Base-by-base conservation (phyloP, 495 filamentous ascomycete species). In the Annulohypoxylon maeteangense region DNA sequence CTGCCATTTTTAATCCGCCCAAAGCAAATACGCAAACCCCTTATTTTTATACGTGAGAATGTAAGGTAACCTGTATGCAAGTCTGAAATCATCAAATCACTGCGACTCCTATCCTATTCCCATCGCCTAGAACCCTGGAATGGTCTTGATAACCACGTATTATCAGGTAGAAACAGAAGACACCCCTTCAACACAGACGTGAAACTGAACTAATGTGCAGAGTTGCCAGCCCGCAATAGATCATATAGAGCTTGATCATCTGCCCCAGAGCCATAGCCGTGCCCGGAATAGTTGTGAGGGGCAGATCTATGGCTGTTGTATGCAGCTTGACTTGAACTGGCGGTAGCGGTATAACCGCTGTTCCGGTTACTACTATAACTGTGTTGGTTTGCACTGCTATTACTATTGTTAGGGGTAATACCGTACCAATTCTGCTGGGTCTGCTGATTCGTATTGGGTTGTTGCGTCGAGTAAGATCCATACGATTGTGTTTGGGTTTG, bases 181-280 rank as follows among this genome's bases (percentile, higher is more conserved):
- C 10, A 3, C n/a, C n/a, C 16, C 4, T 4, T 27, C 23, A 14
- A 1, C 4, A 12, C 22, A 48, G 45, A 11, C 45, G 18, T 1
- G 45, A 22, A n/a, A 38, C 1, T 16, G 31, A 12, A 27, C 14
- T 72, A 76, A 31, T 78, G 73, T 7, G 69, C 58, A 22, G 75
- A 64, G 40, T 64, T 63, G 42, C 45, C 50, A n/a, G 62, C 64
- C 51, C 74, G 59, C 2, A 76, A 36, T 4, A 76, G 59, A 29
- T 76, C 73, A 34, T 74, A 76, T n/a, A 76, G 51, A 22, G 67
- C 42, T 44, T 75, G 75, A n/a, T 78, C 75, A 12, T 76, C 70
- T 18, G 70, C 54, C 4, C 61, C 65, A 12, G 65, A 54, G 7
- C 68, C 60, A 31, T 68, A 64, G 42, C 59, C 62, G 20, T 76